A percentile compares a stretch with the other conserved stretches of the same genome.
phyloP scores from a whole-genome alignment of 2,329 filamentous ascomycete genomes.

The Chrysoporthe deuterocubensis region DNA sequence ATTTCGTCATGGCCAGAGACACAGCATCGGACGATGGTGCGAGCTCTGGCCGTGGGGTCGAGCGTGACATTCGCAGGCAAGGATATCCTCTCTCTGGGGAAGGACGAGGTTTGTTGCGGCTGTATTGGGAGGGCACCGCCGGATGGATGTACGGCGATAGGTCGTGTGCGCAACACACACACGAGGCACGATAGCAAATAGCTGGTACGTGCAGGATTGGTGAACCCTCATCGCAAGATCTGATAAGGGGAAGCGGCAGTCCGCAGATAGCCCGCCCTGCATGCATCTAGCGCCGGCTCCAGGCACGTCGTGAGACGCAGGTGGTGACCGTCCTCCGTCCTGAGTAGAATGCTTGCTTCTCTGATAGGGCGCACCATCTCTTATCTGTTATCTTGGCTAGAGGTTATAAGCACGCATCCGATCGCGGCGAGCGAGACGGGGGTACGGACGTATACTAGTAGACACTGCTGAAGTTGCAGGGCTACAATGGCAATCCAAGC shows the following conservation, averaged over 20 bases:
- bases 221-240: background rate
- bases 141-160: background rate
- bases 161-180: background rate
- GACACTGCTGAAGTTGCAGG: background rate
- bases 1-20: background rate
- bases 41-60: constrained; percentile 10
- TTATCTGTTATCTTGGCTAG: constrained; percentile 23
- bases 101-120: background rate
- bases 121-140: background rate
- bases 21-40: constrained; percentile 6
- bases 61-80: background rate
- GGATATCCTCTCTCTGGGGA: background rate
- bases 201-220: background rate
- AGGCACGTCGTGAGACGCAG: background rate
- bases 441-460: background rate
- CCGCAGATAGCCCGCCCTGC: background rate
- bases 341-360: background rate
- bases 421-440: background rate
- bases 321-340: background rate
- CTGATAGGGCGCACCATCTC: constrained; percentile 4
- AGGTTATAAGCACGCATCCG: background rate
- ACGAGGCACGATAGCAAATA: background rate
- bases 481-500: background rate
- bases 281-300: background rate
- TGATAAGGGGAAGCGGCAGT: background rate